phyloP scores from a whole-genome alignment of 2,329 filamentous ascomycete genomes.

The Leptographium galeiforme region DNA sequence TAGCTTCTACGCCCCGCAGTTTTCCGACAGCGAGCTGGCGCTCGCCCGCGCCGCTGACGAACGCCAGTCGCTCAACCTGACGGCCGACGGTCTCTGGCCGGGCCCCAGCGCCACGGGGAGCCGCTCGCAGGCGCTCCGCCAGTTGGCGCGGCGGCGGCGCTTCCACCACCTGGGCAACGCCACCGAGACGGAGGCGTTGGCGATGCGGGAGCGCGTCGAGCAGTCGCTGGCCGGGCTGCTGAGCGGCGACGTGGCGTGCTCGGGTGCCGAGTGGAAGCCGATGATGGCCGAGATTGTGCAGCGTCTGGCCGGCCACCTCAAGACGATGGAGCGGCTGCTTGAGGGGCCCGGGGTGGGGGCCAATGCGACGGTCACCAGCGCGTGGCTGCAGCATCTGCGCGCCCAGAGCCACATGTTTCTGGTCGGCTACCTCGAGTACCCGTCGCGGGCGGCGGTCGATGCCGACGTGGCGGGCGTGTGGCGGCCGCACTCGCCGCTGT shows the following conservation, averaged over 20 bases:
- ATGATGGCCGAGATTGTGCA: conserved; percentile 29
- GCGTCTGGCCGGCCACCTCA: conserved; percentile 21
- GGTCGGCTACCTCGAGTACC: conserved; percentile 32
- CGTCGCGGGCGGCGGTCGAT: conserved; percentile 8
- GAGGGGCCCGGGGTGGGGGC: not conserved
- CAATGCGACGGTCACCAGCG: conserved; percentile 15
- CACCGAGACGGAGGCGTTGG: conserved; percentile 18
- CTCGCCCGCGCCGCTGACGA: conserved; percentile 20
- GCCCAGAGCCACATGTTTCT: conserved; percentile 28
- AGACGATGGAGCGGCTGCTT: conserved; percentile 18
- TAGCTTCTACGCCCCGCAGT: conserved; percentile 29
- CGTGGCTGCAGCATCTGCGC: conserved; percentile 21
- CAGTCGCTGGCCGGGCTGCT: conserved; percentile 16
- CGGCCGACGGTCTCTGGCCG: conserved; percentile 24
- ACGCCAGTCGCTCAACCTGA: conserved; percentile 25
- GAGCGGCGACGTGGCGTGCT: conserved; percentile 15
- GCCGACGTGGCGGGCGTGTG: conserved; percentile 15
- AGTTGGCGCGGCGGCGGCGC: conserved; percentile 23
- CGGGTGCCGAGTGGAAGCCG: conserved; percentile 29
- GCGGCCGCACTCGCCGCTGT: conserved; percentile 18
- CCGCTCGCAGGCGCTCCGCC: conserved; percentile 17
- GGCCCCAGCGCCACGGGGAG: conserved; percentile 6
- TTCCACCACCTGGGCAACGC: conserved; percentile 22
- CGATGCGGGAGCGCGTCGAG: conserved; percentile 21
- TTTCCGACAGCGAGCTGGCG: conserved; percentile 17